Conservation (phyloP, 805 yeast species). For the Nakazawaea ishiwadae region DNA sequence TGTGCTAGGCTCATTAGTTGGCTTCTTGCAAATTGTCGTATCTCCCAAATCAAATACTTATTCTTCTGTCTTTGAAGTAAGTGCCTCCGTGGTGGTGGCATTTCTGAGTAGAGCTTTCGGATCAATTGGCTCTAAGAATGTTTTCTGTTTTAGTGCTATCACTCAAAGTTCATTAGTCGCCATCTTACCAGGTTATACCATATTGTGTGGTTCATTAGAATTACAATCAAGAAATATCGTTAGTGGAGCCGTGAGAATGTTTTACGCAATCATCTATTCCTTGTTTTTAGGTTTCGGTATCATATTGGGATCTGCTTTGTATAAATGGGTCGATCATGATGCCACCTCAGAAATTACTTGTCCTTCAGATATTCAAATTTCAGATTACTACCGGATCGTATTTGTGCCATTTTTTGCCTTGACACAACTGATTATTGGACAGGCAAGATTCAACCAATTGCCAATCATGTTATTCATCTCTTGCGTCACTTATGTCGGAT, state of each 20-base stretch:
- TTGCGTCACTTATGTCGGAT: conserved; percentile 66
- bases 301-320: conserved; percentile 77
- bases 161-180: conserved; percentile 78
- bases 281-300: conserved; percentile 80
- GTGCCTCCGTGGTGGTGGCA: conserved; percentile 75
- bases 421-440: conserved; percentile 51
- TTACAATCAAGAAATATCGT: conserved; percentile 75
- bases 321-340: conserved; percentile 74
- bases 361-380: conserved; percentile 30
- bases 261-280: conserved; percentile 82
- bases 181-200: conserved; percentile 81
- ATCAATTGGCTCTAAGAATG: conserved; percentile 49
- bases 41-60: conserved; percentile 73
- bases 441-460: conserved; percentile 64
- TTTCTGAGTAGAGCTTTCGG: conserved; percentile 79
- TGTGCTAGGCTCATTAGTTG: conserved; percentile 70
- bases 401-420: conserved; percentile 73
- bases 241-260: conserved; percentile 86
- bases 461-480: conserved; percentile 73
- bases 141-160: conserved; percentile 75
- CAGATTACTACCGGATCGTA: conserved; percentile 49
- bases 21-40: conserved; percentile 64
- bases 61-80: conserved; percentile 77
- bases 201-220: conserved; percentile 77
- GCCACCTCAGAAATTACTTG: conserved; percentile 58